Evolutionary conservation across 2,329 filamentous ascomycete genomes (phyloP), one percentile per base, ranked within the genome.

Genomic region (Beauveria sp.): DNA sequence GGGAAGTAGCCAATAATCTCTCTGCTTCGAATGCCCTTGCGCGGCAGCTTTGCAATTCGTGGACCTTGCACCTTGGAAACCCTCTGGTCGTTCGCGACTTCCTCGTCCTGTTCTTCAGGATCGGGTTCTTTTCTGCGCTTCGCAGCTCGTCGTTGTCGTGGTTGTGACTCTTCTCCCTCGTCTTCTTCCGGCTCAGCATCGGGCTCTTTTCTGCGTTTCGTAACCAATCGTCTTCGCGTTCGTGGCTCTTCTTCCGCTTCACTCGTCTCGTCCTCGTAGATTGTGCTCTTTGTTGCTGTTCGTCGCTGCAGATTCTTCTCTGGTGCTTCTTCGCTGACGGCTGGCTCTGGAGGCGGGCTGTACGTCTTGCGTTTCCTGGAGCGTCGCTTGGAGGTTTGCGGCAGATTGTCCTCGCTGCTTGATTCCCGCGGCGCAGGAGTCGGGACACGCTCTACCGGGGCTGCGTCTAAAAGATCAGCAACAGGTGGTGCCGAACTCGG

Each of bases 1-100:
- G 68, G 51, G 9, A 68, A 56, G 51, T 75, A 76, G 3, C 79
- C 78, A 55, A 80, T 71, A n/a, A 80, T 73, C 61, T 80, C 79
- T 63, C 70, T 77, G 66, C 79, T 79, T 63, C 73, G 78, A 50
- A 80, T 69, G 47, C 76, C 75, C 64, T 75, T 79, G 24, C 75
- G 73, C 26, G 71, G 67, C 61, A 80, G 69, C 47, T 68, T 74
- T 1, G 72, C 71, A 20, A 80, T 70, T 9, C 72, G 72, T 12
- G 76, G 77, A 2, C 69, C 70, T 26, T 50, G 14, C 5, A 26
- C 28, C 5, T 50, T 20, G 3, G 55, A 6, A 18, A 9, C 12
- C 20, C 52, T 46, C 12, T 54, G 14, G 34, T 37, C 34, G 34
- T 37, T 4, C 34, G 12, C 34, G 12, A 12, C 20, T 18, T 53